These are phyloP conservation scores for Aphanomyces invadans DNA, from an alignment of 352 stramenopile species.

Conservation along the genomic window DNA sequence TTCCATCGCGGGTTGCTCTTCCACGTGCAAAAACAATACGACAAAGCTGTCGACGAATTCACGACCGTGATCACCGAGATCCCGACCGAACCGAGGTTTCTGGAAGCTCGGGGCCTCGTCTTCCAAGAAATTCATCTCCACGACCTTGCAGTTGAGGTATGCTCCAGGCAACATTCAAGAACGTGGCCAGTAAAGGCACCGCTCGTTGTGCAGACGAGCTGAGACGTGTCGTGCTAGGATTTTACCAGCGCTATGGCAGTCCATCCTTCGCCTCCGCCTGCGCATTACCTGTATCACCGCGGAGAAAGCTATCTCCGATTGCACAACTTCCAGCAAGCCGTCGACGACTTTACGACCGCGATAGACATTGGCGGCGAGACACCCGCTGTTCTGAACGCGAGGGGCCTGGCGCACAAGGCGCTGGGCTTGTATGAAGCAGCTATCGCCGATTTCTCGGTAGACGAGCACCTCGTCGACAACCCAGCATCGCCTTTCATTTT, in stretches of 20 bases:
- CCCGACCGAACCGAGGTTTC: conserved; percentile 48
- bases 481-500: too few relatives aligned
- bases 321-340: conserved; percentile 7
- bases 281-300: conserved; percentile 12
- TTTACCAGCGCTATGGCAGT: conserved; percentile 28
- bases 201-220: conserved; percentile 49
- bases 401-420: conserved; percentile 47
- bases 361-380: conserved; percentile 23
- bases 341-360: conserved; percentile 8
- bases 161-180: conserved; percentile 36
- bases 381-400: conserved; percentile 40
- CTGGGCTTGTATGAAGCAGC: conserved; percentile 51
- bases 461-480: not conserved
- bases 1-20: conserved; percentile 8
- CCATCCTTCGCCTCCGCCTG: conserved; percentile 25
- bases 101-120: conserved; percentile 45
- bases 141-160: conserved; percentile 44
- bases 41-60: conserved; percentile 37
- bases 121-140: conserved; percentile 50
- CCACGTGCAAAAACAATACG: conserved; percentile 30
- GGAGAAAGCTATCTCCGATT: conserved; percentile 13
- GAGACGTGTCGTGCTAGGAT: conserved; percentile 40
- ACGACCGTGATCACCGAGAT: conserved; percentile 36
- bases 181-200: too few relatives aligned
- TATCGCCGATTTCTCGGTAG: conserved; percentile 49